Evolutionary conservation across 768 basidiomycete genomes (phyloP), one percentile per base, ranked within the genome.

Genomic region (Hypholoma sublateritium): DNA sequence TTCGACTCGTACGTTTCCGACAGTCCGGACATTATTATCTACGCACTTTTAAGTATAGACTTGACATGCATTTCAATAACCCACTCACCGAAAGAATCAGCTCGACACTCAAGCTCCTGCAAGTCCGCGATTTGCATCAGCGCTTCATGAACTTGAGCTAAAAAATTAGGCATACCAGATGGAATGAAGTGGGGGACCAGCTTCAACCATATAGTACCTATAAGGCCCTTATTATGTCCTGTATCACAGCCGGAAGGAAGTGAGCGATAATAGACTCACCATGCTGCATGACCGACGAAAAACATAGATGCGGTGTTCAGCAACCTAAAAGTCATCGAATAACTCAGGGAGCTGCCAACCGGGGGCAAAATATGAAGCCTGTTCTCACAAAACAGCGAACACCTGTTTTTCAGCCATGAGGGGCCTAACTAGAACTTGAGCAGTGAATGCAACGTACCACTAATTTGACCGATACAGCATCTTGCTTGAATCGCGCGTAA

Each of bases 21-120:
- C 19, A 73, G 62, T 24, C 64, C 72, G n/a, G 72, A 73, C 35
- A 73, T 70, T 17, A 67, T 34, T 68, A 73, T 73, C 72, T 73
- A 47, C n/a, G 39, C 55, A 46, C 24, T 19, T n/a, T 13, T 13
- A 8, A 16, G 37, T 13, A 35, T 46, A 3, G 11, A 22, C n/a
- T 19, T n/a, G 22, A 35, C 12, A 24, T 22, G 17, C 2, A 25
- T 25, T 46, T 59, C 37, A 32, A 1, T 42, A 6, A 43, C 19
- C n/a, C 7, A 35, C 57, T 37, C 13, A 71, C 72, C 19, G 72
- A 73, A 24, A 73, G 44, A 5, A 63, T 63, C 17, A 73, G 56
- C 55, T 73, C 72, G 28, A 69, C 72, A 59, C 71, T 72, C n/a
- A 70, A 55, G 58, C 72, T 73, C 72, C 70, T 73, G 52, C 17